Conservation (phyloP, 1,284 basidiomycete genomes). For the Inonotus obliquus region DNA sequence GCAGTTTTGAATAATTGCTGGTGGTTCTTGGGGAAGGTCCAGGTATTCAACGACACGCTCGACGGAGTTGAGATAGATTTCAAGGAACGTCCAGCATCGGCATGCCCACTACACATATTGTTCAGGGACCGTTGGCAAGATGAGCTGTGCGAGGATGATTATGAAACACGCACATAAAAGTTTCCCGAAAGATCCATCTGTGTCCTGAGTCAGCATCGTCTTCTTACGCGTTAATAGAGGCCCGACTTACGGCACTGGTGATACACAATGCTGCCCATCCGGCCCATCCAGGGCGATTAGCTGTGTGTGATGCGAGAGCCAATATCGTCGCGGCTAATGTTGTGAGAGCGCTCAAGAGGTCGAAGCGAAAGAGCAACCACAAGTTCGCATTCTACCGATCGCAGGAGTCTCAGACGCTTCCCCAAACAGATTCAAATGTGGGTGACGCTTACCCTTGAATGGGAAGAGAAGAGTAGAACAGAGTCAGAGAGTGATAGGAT, state of each 20-base stretch:
- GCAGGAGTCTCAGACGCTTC: no score
- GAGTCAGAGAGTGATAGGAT: no score
- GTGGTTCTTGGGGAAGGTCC: constrained; percentile 79
- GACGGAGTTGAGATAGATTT: constrained; percentile 71
- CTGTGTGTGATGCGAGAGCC: constrained; percentile 54
- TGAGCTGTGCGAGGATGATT: neutral
- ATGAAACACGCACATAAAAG: constrained; percentile 38
- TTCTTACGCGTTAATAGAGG: neutral
- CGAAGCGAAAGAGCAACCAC: constrained; percentile 23
- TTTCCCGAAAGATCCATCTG: constrained; percentile 50
- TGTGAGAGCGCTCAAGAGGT: constrained; percentile 53
- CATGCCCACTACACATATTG: constrained; percentile 47
- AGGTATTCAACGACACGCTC: constrained; percentile 90
- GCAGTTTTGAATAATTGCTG: constrained; percentile 59
- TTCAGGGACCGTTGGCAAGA: neutral
- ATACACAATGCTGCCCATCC: constrained; percentile 77
- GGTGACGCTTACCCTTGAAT: no score
- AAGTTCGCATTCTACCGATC: constrained; percentile 23
- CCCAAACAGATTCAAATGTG: no score
- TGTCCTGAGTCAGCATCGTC: neutral
- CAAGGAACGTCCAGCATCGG: constrained; percentile 53
- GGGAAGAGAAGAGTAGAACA: no score
- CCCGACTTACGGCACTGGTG: constrained; percentile 46
- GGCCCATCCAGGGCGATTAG: neutral
- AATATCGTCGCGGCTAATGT: constrained; percentile 74